Percentiles rank a stretch among this genome's conserved stretches.
Evolutionary conservation across 2,329 filamentous ascomycete genomes (phyloP).

Genomic region (Fusarium graminum): DNA sequence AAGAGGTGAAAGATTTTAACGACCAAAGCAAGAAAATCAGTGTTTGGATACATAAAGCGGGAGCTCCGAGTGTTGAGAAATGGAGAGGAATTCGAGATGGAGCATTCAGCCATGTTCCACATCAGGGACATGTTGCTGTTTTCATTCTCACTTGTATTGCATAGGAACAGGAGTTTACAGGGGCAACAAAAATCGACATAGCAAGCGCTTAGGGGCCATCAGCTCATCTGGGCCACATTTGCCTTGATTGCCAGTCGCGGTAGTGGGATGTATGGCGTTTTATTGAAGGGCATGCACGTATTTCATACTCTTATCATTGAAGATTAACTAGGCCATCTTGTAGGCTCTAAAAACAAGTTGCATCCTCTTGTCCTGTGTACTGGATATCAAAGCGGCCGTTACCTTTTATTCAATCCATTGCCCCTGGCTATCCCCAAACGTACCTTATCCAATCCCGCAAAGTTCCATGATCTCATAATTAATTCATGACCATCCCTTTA

Average conservation of each 20-base stretch:
- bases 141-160: slow-evolving; percentile 40
- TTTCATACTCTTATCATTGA: slow-evolving; percentile 20
- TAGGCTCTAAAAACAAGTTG: slow-evolving; percentile 15
- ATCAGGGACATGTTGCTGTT: slow-evolving; percentile 19
- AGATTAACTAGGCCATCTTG: slow-evolving; percentile 22
- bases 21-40: not conserved
- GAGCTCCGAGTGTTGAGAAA: not conserved
- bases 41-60: slow-evolving; percentile 14
- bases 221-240: slow-evolving; percentile 20
- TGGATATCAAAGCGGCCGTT: slow-evolving; percentile 41
- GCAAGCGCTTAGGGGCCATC: slow-evolving; percentile 27
- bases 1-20: slow-evolving; percentile 58
- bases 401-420: slow-evolving; percentile 24
- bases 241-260: slow-evolving; percentile 10
- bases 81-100: slow-evolving; percentile 2
- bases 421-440: slow-evolving; percentile 14
- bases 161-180: slow-evolving; percentile 46
- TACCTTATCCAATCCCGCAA: slow-evolving; percentile 18
- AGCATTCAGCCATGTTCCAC: slow-evolving; percentile 27
- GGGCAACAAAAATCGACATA: slow-evolving; percentile 31
- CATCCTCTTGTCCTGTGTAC: slow-evolving; percentile 26
- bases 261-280: slow-evolving; percentile 16
- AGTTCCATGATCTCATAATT: slow-evolving; percentile 2
- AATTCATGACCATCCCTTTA: not conserved
- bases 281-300: slow-evolving; percentile 19